Percentiles rank a stretch among this genome's conserved stretches.
Conservation (phyloP, 495 filamentous ascomycete genomes). For the Chlorociboria aeruginascens region DNA sequence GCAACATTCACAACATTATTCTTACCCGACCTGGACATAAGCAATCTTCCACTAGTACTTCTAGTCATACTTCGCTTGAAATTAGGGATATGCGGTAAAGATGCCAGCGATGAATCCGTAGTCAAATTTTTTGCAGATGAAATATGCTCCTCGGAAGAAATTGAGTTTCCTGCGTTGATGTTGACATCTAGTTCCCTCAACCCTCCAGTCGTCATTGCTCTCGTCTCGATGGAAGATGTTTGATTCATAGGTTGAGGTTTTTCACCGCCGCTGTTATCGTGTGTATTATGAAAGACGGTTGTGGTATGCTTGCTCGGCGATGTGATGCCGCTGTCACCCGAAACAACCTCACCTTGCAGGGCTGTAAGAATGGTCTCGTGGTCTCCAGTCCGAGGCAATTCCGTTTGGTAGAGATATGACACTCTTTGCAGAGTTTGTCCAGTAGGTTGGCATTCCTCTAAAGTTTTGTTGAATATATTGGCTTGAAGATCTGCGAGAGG, state of each 20-base stretch:
- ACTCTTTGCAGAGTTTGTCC: conserved; percentile 75
- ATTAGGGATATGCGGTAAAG: conserved; percentile 39
- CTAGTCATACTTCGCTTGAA: conserved; percentile 30
- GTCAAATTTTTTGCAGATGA: conserved; percentile 1
- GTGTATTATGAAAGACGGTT: too few species aligned
- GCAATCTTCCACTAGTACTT: conserved; percentile 28
- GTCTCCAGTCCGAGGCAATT: conserved; percentile 61
- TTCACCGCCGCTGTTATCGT: conserved; percentile 15
- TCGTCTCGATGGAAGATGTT: not conserved
- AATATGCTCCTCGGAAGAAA: too few species aligned
- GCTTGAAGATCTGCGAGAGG: conserved; percentile 59
- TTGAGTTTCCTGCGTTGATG: conserved; percentile 21
- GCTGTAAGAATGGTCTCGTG: conserved; percentile 37
- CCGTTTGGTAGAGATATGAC: conserved; percentile 61
- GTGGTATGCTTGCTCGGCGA: conserved; percentile 8
- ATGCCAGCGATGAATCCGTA: conserved; percentile 14
- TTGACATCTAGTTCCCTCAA: conserved; percentile 46
- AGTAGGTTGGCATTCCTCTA: conserved; percentile 72
- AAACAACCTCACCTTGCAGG: too few species aligned
- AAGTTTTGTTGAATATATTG: conserved; percentile 42
- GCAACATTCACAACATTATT: conserved; percentile 30
- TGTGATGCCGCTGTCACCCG: too few species aligned
- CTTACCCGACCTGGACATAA: conserved; percentile 31
- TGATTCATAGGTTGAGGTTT: not conserved
- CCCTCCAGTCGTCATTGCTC: conserved; percentile 24